Evolutionary conservation across 2,329 filamentous ascomycete genomes (phyloP).

Genomic region (Aspergillus sp.): DNA sequence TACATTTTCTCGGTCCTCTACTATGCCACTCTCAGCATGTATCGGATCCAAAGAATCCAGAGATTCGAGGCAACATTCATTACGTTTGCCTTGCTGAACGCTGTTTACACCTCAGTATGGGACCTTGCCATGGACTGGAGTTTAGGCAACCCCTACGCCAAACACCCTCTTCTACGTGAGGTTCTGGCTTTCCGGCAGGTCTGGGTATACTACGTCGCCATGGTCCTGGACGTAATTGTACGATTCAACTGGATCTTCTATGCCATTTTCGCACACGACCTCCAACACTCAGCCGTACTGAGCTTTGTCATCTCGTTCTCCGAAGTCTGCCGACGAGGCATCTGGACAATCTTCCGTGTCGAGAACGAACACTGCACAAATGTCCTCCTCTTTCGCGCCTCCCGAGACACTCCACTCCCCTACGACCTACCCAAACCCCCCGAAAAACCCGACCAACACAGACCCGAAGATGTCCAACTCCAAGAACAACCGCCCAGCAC

Average conservation of each 20-base stretch:
- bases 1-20: slow-evolving; percentile 78
- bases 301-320: slow-evolving; percentile 72
- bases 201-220: slow-evolving; percentile 82
- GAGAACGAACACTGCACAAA: slow-evolving; percentile 97
- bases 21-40: slow-evolving; percentile 72
- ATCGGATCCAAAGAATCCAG: slow-evolving; percentile 61
- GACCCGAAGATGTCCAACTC: slow-evolving; percentile 17
- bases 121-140: slow-evolving; percentile 96
- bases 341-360: slow-evolving; percentile 90
- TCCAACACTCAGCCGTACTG: slow-evolving; percentile 74
- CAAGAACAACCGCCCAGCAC: slow-evolving; percentile 19
- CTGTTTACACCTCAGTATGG: slow-evolving; percentile 81
- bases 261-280: slow-evolving; percentile 69
- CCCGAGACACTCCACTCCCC: slow-evolving; percentile 76
- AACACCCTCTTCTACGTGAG: slow-evolving; percentile 63
- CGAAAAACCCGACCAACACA: slow-evolving; percentile 8
- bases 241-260: slow-evolving; percentile 96
- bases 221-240: slow-evolving; percentile 73
- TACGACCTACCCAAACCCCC: slow-evolving; percentile 50
- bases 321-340: slow-evolving; percentile 75
- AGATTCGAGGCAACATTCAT: slow-evolving; percentile 65
- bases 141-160: slow-evolving; percentile 69
- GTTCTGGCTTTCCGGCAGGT: slow-evolving; percentile 69
- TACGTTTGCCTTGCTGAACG: slow-evolving; percentile 71
- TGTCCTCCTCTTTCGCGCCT: slow-evolving; percentile 82